Evolutionary conservation across 768 basidiomycete species (phyloP).

Genomic region (Boletus tylopilopsis): DNA sequence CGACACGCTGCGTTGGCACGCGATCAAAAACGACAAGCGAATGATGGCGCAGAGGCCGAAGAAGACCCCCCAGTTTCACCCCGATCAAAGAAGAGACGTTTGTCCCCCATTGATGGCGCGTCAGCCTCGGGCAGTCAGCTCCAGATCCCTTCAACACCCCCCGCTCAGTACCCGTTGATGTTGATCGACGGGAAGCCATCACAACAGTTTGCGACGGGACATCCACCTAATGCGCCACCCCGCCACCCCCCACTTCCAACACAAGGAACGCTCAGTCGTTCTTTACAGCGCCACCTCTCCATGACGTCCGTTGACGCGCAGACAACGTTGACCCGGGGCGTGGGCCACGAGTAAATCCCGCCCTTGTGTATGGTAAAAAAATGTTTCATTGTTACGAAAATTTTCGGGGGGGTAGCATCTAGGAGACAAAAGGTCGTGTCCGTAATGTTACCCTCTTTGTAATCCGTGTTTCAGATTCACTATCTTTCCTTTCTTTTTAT

Average conservation of each 20-base stretch:
- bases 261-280: conserved; percentile 15
- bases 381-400: conserved; percentile 10
- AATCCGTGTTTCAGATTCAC: too few relatives aligned
- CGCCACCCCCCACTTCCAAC: conserved; percentile 1
- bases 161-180: conserved; percentile 13
- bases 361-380: conserved; percentile 1
- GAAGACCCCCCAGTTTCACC: conserved; percentile 14
- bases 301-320: conserved; percentile 25
- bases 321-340: conserved; percentile 16
- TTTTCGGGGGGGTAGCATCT: not conserved
- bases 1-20: not conserved
- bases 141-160: too few relatives aligned
- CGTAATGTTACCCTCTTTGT: too few relatives aligned
- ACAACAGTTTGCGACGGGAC: conserved; percentile 29
- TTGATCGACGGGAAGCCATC: conserved; percentile 30
- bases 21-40: conserved; percentile 25
- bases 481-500: too few relatives aligned
- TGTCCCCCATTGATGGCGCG: conserved; percentile 12
- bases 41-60: conserved; percentile 8
- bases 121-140: not conserved
- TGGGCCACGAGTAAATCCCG: conserved; percentile 9
- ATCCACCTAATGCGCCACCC: conserved; percentile 3
- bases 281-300: conserved; percentile 27
- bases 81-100: conserved; percentile 24
- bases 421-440: conserved; percentile 2